Conservation (phyloP, 2,329 filamentous ascomycete species). For the Pseudogymnoascus sp. region DNA sequence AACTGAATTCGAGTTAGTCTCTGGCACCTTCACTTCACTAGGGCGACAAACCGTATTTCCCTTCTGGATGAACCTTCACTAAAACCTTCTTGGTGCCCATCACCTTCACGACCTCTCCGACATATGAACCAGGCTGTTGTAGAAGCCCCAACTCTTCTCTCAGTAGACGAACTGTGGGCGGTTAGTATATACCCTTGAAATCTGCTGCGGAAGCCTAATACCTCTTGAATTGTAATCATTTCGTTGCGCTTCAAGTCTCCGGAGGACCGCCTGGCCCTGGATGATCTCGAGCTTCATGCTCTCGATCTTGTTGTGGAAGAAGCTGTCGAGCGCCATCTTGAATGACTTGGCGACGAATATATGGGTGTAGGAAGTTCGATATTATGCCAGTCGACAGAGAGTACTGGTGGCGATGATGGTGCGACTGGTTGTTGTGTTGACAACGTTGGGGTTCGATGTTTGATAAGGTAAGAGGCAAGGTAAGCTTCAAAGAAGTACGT, state of each 20-base stretch:
- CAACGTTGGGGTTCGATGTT: background rate
- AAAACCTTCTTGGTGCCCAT: constrained; percentile 99
- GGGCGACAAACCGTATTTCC: constrained; percentile 80
- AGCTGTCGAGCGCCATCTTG: constrained; percentile 97
- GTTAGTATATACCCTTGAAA: constrained; percentile 16
- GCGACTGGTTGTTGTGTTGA: constrained; percentile 1
- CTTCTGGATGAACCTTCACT: constrained; percentile 97
- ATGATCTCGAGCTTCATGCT: constrained; percentile 99
- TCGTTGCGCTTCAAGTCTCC: constrained; percentile 90
- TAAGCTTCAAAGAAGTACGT: constrained; percentile 7
- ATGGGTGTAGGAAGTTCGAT: background rate
- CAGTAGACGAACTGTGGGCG: constrained; percentile 63
- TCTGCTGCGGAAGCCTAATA: constrained; percentile 15
- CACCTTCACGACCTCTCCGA: constrained; percentile 99
- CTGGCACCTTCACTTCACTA: background rate
- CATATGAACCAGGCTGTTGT: constrained; percentile 95
- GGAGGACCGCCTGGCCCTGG: constrained; percentile 90
- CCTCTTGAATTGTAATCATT: constrained; percentile 97
- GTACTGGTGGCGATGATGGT: constrained; percentile 3
- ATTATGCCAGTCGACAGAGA: background rate
- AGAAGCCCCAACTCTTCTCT: constrained; percentile 91
- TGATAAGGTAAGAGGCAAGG: constrained; percentile 6
- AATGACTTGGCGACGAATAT: background rate
- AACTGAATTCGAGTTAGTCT: constrained; percentile 44
- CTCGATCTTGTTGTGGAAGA: constrained; percentile 99